Conservation (phyloP, 176 grass and related monocot species). For the Pontederia paniculata region DNA sequence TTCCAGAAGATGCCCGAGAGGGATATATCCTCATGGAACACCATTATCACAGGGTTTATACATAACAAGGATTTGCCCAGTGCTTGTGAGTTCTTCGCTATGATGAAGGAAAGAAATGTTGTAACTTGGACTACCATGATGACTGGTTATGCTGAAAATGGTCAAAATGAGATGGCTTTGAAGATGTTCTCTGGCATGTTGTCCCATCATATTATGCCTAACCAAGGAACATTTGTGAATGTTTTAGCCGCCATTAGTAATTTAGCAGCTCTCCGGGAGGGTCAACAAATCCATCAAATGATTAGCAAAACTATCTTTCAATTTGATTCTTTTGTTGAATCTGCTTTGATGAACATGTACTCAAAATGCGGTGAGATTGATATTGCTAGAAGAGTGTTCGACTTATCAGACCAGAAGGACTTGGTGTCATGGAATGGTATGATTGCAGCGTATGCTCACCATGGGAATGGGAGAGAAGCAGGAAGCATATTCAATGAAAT, state of each 20-base stretch:
- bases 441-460: constrained; percentile 59
- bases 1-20: constrained; percentile 17
- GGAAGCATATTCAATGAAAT: constrained; percentile 45
- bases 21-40: constrained; percentile 21
- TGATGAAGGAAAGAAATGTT: constrained; percentile 17
- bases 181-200: constrained; percentile 47
- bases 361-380: constrained; percentile 65
- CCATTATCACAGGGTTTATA: constrained; percentile 20
- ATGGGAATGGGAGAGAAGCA: constrained; percentile 52
- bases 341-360: constrained; percentile 49
- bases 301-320: constrained; percentile 58
- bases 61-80: constrained; percentile 10
- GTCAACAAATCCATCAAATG: constrained; percentile 65
- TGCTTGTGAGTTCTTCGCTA: constrained; percentile 7
- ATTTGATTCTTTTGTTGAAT: constrained; percentile 45
- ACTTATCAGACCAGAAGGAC: constrained; percentile 46
- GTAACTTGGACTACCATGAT: constrained; percentile 63
- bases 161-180: constrained; percentile 45
- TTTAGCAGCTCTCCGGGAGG: constrained; percentile 46
- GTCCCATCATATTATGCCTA: constrained; percentile 36
- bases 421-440: constrained; percentile 72
- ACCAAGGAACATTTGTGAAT: constrained; percentile 61
- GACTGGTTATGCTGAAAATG: constrained; percentile 46
- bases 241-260: constrained; percentile 49
- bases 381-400: constrained; percentile 51